Evolutionary conservation across 1,284 basidiomycete species (phyloP).

Genomic region (Pseudozyma flocculosa): DNA sequence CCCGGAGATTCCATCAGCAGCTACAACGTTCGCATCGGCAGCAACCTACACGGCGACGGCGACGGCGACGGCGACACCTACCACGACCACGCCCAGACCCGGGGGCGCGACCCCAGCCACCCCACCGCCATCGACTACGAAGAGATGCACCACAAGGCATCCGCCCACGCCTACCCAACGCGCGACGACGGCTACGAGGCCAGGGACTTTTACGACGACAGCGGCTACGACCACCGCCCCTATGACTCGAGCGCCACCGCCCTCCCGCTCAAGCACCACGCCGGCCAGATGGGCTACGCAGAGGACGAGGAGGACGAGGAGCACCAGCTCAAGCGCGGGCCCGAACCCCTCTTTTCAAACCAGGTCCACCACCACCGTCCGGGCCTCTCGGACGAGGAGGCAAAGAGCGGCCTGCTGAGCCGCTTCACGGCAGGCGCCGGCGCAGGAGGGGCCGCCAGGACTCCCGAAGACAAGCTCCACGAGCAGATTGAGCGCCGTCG

Average conservation of each 20-base stretch:
- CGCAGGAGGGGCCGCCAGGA: constrained; percentile 9
- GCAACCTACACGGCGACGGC: constrained; percentile 14
- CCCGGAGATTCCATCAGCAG: constrained; percentile 42
- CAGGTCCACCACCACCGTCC: constrained; percentile 13
- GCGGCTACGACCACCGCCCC: constrained; percentile 8
- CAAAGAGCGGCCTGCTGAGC: constrained; percentile 19
- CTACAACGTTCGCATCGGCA: constrained; percentile 33
- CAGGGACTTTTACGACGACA: constrained; percentile 9
- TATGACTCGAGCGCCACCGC: constrained; percentile 30
- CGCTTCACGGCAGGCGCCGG: constrained; percentile 3
- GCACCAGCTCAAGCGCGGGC: constrained; percentile 34
- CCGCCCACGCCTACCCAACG: constrained; percentile 2
- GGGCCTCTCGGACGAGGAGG: constrained; percentile 14
- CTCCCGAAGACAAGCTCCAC: constrained; percentile 33
- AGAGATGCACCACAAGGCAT: too few relatives aligned
- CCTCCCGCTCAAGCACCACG: constrained; percentile 36
- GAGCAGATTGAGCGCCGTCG: constrained; percentile 60
- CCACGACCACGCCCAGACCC: constrained; percentile 5
- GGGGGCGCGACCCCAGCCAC: background rate
- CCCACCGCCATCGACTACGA: too few relatives aligned
- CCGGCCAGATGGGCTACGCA: constrained; percentile 47
- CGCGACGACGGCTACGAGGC: constrained; percentile 7
- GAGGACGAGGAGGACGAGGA: constrained; percentile 53
- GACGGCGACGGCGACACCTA: background rate
- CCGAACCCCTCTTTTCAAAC: constrained; percentile 20